Evolutionary conservation across 441 rosid genomes (phyloP), one percentile per base, ranked within the genome.

Genomic region (Pelargonium exstipulatum): DNA sequence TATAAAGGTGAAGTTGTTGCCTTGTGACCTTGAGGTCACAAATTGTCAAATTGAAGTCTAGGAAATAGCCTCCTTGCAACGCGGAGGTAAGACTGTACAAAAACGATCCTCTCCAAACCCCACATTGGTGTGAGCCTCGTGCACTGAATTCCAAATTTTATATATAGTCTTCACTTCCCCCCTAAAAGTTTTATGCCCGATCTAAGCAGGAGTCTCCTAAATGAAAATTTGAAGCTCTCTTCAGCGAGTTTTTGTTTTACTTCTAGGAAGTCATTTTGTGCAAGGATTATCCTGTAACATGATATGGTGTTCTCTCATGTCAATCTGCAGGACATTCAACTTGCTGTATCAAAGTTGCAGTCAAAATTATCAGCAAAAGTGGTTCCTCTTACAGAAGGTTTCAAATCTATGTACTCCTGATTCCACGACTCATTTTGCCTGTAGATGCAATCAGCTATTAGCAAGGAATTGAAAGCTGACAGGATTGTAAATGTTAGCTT

Each of bases 301-400:
- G 1, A 69, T 46, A n/a, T 10, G 14, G 16, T 24, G 60, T 32
- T 64, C 46, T 42, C 18, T 71, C 24, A 1, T 55, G 69, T 51
- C 64, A 64, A 48, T 70, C 45, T 78, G 75, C 94, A 94, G 96
- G 92, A 94, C 58, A 94, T 91, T 63, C 91, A 88, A 2, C 83
- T 76, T 78, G 97, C 96, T 64, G 86, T 76, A 5, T 51, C 80
- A 40, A 88, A 86, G 85, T 77, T 94, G 89, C 98, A 91, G 70
- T 78, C 90, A 49, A 90, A 80, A 77, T 85, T 94, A 14, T 85
- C 93, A 1, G 92, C 90, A 9, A 94, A 91, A 78, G 96, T 90
- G 22, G 83, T 90, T 69, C 91, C 96, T 64, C 79, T 90, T 40
- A 94, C 93, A 4, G 95, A 91, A 84, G 98, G 98, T 71, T 91